Evolutionary conservation across 345 rosid species (phyloP).

Genomic region (Salix suchowensis): DNA sequence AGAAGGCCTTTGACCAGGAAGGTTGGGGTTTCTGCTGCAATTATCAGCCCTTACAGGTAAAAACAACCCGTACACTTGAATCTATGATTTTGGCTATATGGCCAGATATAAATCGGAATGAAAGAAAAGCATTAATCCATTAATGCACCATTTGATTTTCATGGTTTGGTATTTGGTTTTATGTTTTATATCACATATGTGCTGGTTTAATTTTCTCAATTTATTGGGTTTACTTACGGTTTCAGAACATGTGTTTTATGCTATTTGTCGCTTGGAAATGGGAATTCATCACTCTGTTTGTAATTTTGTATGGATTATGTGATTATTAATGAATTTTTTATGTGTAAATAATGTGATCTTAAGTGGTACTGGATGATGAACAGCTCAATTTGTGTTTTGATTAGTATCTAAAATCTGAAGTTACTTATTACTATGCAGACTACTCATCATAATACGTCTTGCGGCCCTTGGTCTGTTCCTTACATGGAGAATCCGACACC

Average conservation of each 20-base stretch:
- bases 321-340: too few species aligned
- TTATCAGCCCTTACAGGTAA: conserved; percentile 72
- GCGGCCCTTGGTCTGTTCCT: conserved; percentile 64
- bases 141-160: neutral
- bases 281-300: neutral
- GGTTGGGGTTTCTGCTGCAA: conserved; percentile 55
- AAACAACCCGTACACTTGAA: too few species aligned
- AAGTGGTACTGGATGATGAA: neutral
- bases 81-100: neutral
- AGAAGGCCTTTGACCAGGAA: conserved; percentile 65
- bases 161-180: neutral
- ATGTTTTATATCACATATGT: neutral
- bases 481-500: conserved; percentile 69
- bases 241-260: neutral
- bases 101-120: neutral
- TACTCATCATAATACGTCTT: conserved; percentile 49
- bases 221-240: neutral
- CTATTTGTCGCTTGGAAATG: neutral
- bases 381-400: neutral
- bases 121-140: neutral
- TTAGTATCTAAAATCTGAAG: neutral
- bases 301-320: too few species aligned
- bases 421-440: conserved; percentile 30
- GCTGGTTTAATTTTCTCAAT: neutral
- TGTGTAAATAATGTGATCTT: too few species aligned